phyloP scores from a whole-genome alignment of 1,284 basidiomycete genomes.

The Entoloma clypeatum region DNA sequence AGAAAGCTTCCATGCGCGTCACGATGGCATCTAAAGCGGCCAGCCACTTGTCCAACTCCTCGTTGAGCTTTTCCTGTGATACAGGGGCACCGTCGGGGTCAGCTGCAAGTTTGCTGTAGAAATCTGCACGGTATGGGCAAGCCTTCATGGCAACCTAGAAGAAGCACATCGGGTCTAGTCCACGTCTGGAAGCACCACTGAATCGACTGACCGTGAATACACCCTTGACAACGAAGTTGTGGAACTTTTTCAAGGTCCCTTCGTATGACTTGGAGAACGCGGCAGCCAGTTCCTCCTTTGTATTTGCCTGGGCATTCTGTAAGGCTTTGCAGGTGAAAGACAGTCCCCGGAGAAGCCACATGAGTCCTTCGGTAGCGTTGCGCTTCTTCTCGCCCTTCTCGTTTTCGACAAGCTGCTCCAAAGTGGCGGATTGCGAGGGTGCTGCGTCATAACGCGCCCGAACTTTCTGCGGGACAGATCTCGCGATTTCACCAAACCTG shows the following conservation, averaged over 20 bases:
- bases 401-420: conserved; percentile 82
- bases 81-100: conserved; percentile 53
- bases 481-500: too few species aligned
- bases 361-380: conserved; percentile 84
- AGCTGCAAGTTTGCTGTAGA: conserved; percentile 86
- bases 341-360: conserved; percentile 90
- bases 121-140: conserved; percentile 88
- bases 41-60: conserved; percentile 69
- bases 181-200: too few species aligned
- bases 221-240: conserved; percentile 85
- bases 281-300: conserved; percentile 63
- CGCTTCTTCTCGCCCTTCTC: conserved; percentile 88
- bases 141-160: conserved; percentile 97
- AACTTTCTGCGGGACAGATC: conserved; percentile 68
- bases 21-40: conserved; percentile 71
- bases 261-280: conserved; percentile 88
- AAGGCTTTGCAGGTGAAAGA: conserved; percentile 90
- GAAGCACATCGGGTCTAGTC: too few species aligned
- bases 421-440: conserved; percentile 66
- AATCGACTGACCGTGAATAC: conserved; percentile 72
- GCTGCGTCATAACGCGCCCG: conserved; percentile 71
- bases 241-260: conserved; percentile 78
- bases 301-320: conserved; percentile 67
- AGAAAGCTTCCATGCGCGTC: conserved; percentile 68
- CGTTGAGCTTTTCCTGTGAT: conserved; percentile 63